phyloP scores from a whole-genome alignment of 2,329 filamentous ascomycete species.

The Corynespora cassiicola region DNA sequence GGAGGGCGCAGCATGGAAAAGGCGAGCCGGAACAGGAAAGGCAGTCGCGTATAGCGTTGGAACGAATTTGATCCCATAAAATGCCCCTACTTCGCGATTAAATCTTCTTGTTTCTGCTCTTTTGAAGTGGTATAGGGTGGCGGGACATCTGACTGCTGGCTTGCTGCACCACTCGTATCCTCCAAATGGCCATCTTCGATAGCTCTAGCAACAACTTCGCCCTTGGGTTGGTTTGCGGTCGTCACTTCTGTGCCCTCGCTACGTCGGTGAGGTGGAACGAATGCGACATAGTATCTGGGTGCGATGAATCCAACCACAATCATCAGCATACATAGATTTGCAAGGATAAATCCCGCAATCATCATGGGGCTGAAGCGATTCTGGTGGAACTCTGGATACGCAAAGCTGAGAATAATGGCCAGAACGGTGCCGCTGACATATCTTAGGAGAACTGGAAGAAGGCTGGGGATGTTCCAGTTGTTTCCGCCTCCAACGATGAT shows the following conservation, averaged over 20 bases:
- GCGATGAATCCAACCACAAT: constrained; percentile 58
- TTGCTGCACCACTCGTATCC: too few relatives aligned
- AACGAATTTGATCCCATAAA: too few relatives aligned
- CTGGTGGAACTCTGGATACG: constrained; percentile 40
- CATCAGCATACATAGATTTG: constrained; percentile 48
- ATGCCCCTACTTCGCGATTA: too few relatives aligned
- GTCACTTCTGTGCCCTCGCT: constrained; percentile 53
- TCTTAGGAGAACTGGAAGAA: too few relatives aligned
- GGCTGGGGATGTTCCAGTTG: constrained; percentile 66
- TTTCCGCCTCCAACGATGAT: constrained; percentile 59
- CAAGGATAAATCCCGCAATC: constrained; percentile 41
- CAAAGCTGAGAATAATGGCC: constrained; percentile 43
- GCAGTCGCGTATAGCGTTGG: too few relatives aligned
- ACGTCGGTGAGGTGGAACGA: constrained; percentile 57
- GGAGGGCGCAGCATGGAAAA: too few relatives aligned
- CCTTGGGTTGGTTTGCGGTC: constrained; percentile 31
- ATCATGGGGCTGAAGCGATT: constrained; percentile 43
- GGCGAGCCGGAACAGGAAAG: too few relatives aligned
- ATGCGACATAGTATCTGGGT: constrained; percentile 61
- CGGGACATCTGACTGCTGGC: too few relatives aligned
- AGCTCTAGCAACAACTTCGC: constrained; percentile 27
- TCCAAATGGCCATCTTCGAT: too few relatives aligned
- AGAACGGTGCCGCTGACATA: constrained; percentile 41
- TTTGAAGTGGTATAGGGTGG: too few relatives aligned
- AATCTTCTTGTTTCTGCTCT: too few relatives aligned